phyloP scores from a whole-genome alignment of 108 stramenopile genomes.

The Asterionellopsis glacialis region DNA sequence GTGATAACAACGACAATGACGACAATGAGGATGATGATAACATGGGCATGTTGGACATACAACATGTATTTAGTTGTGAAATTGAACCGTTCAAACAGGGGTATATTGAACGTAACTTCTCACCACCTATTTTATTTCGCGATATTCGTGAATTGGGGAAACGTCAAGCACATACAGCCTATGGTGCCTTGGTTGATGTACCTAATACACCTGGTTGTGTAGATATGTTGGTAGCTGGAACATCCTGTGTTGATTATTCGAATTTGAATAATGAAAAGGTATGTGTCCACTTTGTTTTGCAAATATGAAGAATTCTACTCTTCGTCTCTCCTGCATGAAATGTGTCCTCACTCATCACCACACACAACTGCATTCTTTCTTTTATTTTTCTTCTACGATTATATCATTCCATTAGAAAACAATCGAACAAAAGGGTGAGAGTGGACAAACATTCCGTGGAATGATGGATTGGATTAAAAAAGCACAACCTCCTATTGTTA shows the following conservation, averaged over 20 bases:
- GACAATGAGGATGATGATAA: neutral
- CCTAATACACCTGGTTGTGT: constrained; percentile 20
- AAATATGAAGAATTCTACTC: no score
- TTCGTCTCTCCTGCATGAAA: no score
- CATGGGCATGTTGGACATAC: constrained; percentile 12
- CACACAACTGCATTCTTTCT: neutral
- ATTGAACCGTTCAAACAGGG: constrained; percentile 66
- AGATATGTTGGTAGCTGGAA: constrained; percentile 59
- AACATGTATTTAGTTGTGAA: constrained; percentile 61
- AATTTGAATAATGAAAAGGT: constrained; percentile 19
- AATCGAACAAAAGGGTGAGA: constrained; percentile 51
- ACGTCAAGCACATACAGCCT: constrained; percentile 20
- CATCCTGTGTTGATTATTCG: constrained; percentile 53
- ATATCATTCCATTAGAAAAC: constrained; percentile 11
- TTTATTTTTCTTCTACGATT: neutral
- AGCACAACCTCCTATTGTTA: constrained; percentile 40
- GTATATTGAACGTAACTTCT: constrained; percentile 56
- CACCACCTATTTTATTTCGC: constrained; percentile 38
- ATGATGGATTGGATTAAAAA: constrained; percentile 36
- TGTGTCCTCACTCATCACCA: neutral
- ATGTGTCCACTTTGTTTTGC: no score
- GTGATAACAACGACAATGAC: neutral
- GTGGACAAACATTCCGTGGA: constrained; percentile 51
- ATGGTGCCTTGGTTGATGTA: constrained; percentile 23
- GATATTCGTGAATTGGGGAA: constrained; percentile 39